These are phyloP conservation scores for Sugiyamaella paludigena DNA, from an alignment of 1,139 yeast species.

Conservation along the genomic window DNA sequence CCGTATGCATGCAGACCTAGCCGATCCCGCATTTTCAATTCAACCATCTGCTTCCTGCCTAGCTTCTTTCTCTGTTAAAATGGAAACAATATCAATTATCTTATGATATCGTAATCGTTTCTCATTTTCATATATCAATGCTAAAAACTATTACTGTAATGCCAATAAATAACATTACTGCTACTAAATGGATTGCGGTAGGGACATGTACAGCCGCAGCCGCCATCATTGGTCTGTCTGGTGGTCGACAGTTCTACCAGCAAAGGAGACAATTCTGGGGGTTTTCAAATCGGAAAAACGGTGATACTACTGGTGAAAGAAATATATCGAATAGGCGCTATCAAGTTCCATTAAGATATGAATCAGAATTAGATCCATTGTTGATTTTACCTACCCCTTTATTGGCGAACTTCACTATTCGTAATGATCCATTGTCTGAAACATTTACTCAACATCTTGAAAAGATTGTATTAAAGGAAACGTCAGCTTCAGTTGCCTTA, in stretches of 20 bases:
- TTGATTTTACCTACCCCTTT: constrained; percentile 56
- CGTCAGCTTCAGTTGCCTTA: constrained; percentile 53
- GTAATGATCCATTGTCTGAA: constrained; percentile 63
- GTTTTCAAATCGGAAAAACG: background rate
- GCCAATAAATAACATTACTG: too few species aligned
- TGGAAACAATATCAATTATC: too few species aligned
- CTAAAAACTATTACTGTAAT: too few species aligned
- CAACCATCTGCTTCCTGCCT: too few species aligned
- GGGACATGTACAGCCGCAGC: constrained; percentile 7
- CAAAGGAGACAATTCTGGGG: constrained; percentile 8
- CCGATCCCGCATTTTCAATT: too few species aligned
- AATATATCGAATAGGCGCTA: constrained; percentile 3
- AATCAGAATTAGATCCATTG: constrained; percentile 29
- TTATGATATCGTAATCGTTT: too few species aligned
- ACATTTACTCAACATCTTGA: constrained; percentile 62
- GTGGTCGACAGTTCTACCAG: constrained; percentile 1
- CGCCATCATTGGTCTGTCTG: constrained; percentile 1
- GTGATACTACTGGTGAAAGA: background rate
- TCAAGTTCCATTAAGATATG: constrained; percentile 9
- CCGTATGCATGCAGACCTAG: too few species aligned
- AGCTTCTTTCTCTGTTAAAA: too few species aligned
- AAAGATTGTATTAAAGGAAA: constrained; percentile 52
- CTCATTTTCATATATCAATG: too few species aligned
- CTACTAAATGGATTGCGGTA: background rate
- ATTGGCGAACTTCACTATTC: constrained; percentile 66